These are phyloP conservation scores for Aspergillus ellipticus DNA, from an alignment of 495 filamentous ascomycete species.

Conservation along the genomic window DNA sequence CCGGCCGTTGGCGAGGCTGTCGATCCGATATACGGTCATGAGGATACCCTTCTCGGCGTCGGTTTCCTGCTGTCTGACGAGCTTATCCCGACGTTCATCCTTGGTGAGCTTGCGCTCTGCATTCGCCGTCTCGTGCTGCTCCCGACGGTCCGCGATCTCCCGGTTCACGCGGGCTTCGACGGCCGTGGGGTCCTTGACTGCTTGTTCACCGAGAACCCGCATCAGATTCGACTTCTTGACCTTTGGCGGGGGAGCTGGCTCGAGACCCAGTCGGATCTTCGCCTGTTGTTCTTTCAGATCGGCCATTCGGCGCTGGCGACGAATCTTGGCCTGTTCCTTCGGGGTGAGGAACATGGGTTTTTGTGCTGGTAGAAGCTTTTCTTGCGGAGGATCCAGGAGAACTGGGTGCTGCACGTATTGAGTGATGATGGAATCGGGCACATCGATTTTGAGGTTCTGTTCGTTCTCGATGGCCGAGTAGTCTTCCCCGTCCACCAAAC, in stretches of 20 bases:
- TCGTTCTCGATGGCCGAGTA: constrained; percentile 66
- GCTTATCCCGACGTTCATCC: constrained; percentile 83
- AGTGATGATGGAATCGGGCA: constrained; percentile 80
- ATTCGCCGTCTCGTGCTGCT: constrained; percentile 73
- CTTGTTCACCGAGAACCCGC: constrained; percentile 95
- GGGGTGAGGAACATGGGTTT: constrained; percentile 92
- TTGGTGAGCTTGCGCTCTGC: constrained; percentile 88
- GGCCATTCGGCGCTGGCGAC: constrained; percentile 84
- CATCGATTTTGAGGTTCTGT: constrained; percentile 68
- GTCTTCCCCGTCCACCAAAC: constrained; percentile 65
- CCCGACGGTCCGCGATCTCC: constrained; percentile 80
- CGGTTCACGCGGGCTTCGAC: constrained; percentile 90
- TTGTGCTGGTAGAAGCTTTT: constrained; percentile 69
- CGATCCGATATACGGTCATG: constrained; percentile 82
- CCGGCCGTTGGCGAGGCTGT: constrained; percentile 80
- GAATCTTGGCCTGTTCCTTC: constrained; percentile 86
- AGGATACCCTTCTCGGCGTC: constrained; percentile 83
- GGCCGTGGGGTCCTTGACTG: constrained; percentile 95
- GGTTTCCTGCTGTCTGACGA: constrained; percentile 75
- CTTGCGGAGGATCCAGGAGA: constrained; percentile 85
- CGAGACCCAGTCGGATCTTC: constrained; percentile 86
- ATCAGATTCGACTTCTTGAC: constrained; percentile 95
- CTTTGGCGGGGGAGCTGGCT: constrained; percentile 86
- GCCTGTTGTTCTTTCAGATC: constrained; percentile 94
- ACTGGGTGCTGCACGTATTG: constrained; percentile 90